phyloP scores from a whole-genome alignment of 495 filamentous ascomycete species.

The Clohesyomyces aquaticus region DNA sequence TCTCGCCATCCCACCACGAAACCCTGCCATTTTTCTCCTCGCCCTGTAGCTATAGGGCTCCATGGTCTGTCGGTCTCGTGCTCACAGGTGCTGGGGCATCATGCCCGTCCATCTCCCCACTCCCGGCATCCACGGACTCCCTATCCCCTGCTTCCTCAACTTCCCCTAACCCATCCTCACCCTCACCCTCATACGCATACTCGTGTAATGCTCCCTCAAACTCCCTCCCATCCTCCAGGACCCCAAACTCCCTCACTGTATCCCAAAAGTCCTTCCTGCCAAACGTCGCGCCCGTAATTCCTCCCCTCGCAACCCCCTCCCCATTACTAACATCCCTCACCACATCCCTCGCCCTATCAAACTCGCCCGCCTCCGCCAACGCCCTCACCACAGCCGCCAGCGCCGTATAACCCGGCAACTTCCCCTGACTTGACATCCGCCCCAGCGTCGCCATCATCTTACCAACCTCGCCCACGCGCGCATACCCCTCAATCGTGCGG shows the following conservation, averaged over 20 bases:
- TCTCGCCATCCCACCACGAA: too few relatives aligned
- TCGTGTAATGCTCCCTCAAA: background rate
- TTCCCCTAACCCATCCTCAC: background rate
- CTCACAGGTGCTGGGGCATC: too few relatives aligned
- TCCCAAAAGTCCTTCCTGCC: conserved; percentile 9
- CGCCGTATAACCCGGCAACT: conserved; percentile 51
- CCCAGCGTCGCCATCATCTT: conserved; percentile 58
- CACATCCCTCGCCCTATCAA: conserved; percentile 47
- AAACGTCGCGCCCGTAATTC: conserved; percentile 11
- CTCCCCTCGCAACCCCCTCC: conserved; percentile 34
- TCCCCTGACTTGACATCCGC: conserved; percentile 49
- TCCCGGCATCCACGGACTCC: background rate
- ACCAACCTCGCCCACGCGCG: conserved; percentile 51
- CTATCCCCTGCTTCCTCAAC: background rate
- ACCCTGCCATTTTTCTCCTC: too few relatives aligned
- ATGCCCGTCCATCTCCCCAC: too few relatives aligned
- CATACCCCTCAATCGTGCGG: conserved; percentile 67
- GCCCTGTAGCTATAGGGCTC: too few relatives aligned
- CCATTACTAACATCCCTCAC: conserved; percentile 46
- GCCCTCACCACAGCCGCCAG: conserved; percentile 54
- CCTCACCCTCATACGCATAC: background rate
- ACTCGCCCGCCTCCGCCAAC: conserved; percentile 52
- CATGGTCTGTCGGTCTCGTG: too few relatives aligned
- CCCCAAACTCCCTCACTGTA: background rate
- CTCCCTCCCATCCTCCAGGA: background rate